Evolutionary conservation across 768 basidiomycete genomes (phyloP), one percentile per base, ranked within the genome.

Genomic region (Suillus luteus): DNA sequence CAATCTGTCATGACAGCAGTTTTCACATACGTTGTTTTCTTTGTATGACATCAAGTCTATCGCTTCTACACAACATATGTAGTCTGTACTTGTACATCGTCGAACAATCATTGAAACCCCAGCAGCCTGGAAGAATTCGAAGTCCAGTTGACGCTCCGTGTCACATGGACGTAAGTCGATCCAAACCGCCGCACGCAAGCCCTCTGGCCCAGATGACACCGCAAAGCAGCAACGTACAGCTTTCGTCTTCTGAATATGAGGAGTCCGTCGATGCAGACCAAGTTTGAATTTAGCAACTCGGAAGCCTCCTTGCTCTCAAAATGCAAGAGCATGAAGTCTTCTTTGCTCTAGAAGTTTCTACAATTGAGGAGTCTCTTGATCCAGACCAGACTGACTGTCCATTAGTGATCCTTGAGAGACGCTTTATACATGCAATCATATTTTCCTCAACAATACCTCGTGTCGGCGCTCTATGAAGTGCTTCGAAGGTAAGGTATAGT

Each of bases 101-200:
- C 3, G 7, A 27, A 8, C 79, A 11, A 12, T 17, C 5, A 10
- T 6, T 22, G n/a, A 22, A 48, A 11, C 22, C 3, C 46, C 11
- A 46, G n/a, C 19, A 44, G 9, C 43, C 43, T n/a, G n/a, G 22
- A n/a, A 46, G 44, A 46, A 46, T 46, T 46, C 22, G 44, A 46
- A 12, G 44, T n/a, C 44, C 10, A 46, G n/a, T 11, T n/a, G n/a
- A 46, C 3, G 10, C n/a, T 12, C n/a, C 2, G 46, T 11, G 22
- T 48, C n/a, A 12, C 46, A 6, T 46, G n/a, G n/a, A 22, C 2
- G 40, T 17, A 7, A 41, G 0, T 41, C 17, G 41, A 41, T 41
- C 41, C 17, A 41, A 41, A 41, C 2, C 15, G 3, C 41, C 15
- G 41, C 5, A 41, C 31, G 4, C 31, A 31, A 31, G 31, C 4